Evolutionary conservation across 2,329 filamentous ascomycete genomes (phyloP).

Genomic region (Alternaria panax): DNA sequence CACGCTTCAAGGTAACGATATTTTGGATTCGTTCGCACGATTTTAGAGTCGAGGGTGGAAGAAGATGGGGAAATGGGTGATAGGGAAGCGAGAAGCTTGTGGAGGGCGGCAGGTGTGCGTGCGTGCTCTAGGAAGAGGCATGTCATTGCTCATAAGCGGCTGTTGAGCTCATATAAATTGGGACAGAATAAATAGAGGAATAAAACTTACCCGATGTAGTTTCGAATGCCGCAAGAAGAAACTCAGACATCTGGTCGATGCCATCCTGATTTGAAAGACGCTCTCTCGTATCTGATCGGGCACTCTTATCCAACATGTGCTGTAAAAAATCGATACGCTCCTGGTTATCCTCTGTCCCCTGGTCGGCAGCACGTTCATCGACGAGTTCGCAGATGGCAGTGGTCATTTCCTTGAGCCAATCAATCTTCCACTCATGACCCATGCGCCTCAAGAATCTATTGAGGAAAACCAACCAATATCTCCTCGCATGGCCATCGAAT

Average conservation of each 20-base stretch:
- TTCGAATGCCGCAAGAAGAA: constrained; percentile 4
- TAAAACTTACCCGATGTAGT: constrained; percentile 1
- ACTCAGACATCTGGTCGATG: constrained; percentile 5
- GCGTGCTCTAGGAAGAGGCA: constrained; percentile 5
- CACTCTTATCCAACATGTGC: constrained; percentile 5
- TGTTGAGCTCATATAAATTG: neutral
- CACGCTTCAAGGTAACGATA: neutral
- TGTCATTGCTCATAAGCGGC: neutral
- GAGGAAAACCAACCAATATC: constrained; percentile 3
- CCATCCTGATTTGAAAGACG: constrained; percentile 5
- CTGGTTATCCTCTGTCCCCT: neutral
- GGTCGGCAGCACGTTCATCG: constrained; percentile 2
- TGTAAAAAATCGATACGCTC: constrained; percentile 5
- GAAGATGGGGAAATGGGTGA: neutral
- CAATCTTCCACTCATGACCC: constrained; percentile 1
- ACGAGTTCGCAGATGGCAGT: constrained; percentile 9
- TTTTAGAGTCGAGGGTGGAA: neutral
- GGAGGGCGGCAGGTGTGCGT: neutral
- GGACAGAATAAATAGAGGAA: neutral
- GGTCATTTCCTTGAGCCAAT: constrained; percentile 7
- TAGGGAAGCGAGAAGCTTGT: constrained; percentile 5
- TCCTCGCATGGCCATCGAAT: constrained; percentile 2
- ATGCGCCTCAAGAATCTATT: constrained; percentile 1
- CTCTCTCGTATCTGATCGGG: constrained; percentile 5
- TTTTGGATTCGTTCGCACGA: neutral